A percentile compares a stretch with the other conserved stretches of the same genome.
These are phyloP conservation scores for Leccinellum rugosiceps DNA, from an alignment of 768 basidiomycete genomes.

Conservation along the genomic window DNA sequence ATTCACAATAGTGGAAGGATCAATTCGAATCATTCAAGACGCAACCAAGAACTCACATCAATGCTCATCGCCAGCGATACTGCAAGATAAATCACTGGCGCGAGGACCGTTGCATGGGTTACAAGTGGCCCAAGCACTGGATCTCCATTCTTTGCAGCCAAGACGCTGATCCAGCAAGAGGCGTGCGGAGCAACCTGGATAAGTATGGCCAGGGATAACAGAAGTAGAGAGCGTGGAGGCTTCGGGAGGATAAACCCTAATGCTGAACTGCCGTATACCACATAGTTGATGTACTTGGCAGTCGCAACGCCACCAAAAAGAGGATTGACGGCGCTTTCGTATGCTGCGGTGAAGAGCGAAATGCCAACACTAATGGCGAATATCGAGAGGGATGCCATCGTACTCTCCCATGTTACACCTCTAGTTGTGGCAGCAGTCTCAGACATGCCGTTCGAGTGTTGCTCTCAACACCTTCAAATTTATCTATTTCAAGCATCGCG, in stretches of 20 bases:
- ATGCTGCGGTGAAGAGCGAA: slow-evolving; percentile 59
- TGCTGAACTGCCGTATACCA: slow-evolving; percentile 36
- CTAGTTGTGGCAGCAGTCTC: slow-evolving; percentile 1
- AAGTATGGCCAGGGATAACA: slow-evolving; percentile 36
- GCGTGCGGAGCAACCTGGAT: slow-evolving; percentile 53
- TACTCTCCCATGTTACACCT: slow-evolving; percentile 10
- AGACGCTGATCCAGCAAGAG: slow-evolving; percentile 64
- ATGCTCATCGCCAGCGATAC: slow-evolving; percentile 43
- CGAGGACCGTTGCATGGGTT: slow-evolving; percentile 55
- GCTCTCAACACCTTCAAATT: too few relatives aligned
- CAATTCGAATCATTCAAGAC: not conserved
- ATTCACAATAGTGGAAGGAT: not conserved
- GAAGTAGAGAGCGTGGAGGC: slow-evolving; percentile 23
- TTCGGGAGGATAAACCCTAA: slow-evolving; percentile 32
- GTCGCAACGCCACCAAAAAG: slow-evolving; percentile 65
- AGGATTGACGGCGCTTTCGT: slow-evolving; percentile 63
- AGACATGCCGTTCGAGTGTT: slow-evolving; percentile 1
- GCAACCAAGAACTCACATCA: slow-evolving; percentile 33
- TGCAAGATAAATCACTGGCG: slow-evolving; percentile 53
- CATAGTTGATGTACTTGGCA: slow-evolving; percentile 42
- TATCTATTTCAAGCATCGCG: too few relatives aligned
- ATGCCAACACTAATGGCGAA: slow-evolving; percentile 32
- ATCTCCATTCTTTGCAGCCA: slow-evolving; percentile 51
- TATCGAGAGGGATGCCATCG: slow-evolving; percentile 22
- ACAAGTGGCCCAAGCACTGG: slow-evolving; percentile 56